Evolutionary conservation across 1,284 basidiomycete genomes (phyloP), one percentile per base, ranked within the genome.

Genomic region (Fomitopsis betulina): DNA sequence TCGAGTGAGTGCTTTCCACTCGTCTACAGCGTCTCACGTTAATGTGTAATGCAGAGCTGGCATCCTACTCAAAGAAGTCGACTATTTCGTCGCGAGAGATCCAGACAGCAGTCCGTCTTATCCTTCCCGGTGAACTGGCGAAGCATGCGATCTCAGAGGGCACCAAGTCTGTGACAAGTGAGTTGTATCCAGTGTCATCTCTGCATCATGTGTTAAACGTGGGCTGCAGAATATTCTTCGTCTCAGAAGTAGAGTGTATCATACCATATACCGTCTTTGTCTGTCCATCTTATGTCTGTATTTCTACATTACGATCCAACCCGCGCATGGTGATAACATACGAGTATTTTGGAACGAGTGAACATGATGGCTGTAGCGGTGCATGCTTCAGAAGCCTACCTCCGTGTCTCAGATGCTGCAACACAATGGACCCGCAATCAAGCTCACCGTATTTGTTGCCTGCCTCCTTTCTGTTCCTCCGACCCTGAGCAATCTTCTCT

Each of bases 81-180:
- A 89, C 86, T 62, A 87, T 88, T 75, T 87, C 86, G 52, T 87
- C 85, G 42, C 83, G 85, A 62, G 86, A 88, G 76, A 87, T 89
- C 70, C 86, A 89, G 74, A 89, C 86, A n/a, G 75, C 83, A 55
- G 85, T 87, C 60, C 81, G 86, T 59, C 79, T 89, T 61, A 87
- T 89, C 73, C 79, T 89, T 38, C 86, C 86, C 55, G 86, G 86
- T 72, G 87, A 90, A 74, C 78, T 89, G 57, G 85, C 86, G 67
- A 91, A 91, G 82, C 89, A 91, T 76, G 89, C 88, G 70, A 89
- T 93, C 76, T 90, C 88, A 21, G 90, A 93, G 76, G 90, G 90
- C 47, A 89, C 87, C 60, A 89, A 88, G 78, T 73, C 72, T 9
- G 72, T 73, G 35, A 73, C 72, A 45, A 73, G 69, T 72, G 55